Evolutionary conservation across 2,329 filamentous ascomycete genomes (phyloP).

Genomic region (Aspergillus piperis): DNA sequence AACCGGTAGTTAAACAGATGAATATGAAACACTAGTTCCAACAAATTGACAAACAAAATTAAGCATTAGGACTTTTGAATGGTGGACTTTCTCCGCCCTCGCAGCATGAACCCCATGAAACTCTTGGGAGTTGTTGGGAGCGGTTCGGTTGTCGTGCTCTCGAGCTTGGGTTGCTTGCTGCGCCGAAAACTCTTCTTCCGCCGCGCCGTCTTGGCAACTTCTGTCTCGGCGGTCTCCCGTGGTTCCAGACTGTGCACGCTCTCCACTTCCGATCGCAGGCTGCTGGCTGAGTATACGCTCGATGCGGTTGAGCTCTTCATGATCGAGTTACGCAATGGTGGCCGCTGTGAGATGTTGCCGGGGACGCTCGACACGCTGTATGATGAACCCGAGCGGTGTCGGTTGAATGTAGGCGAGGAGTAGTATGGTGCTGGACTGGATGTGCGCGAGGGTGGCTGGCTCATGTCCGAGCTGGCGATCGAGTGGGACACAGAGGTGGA

Average conservation of each 20-base stretch:
- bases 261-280: slow-evolving; percentile 32
- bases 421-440: slow-evolving; percentile 24
- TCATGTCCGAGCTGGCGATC: slow-evolving; percentile 21
- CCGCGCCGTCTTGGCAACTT: slow-evolving; percentile 11
- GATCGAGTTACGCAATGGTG: slow-evolving; percentile 26
- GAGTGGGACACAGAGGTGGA: slow-evolving; percentile 23
- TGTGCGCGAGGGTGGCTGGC: slow-evolving; percentile 22
- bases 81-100: slow-evolving; percentile 24
- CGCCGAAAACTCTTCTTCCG: slow-evolving; percentile 24
- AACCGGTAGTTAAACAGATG: not conserved
- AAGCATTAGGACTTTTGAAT: slow-evolving; percentile 22
- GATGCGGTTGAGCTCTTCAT: slow-evolving; percentile 29
- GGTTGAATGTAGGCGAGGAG: slow-evolving; percentile 22
- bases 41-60: slow-evolving; percentile 5
- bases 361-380: slow-evolving; percentile 29
- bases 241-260: slow-evolving; percentile 15
- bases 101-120: slow-evolving; percentile 27
- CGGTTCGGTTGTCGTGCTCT: slow-evolving; percentile 10
- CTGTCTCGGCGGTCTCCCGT: slow-evolving; percentile 11
- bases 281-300: slow-evolving; percentile 32
- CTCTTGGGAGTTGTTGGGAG: slow-evolving; percentile 19
- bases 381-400: slow-evolving; percentile 24
- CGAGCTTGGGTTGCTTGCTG: slow-evolving; percentile 13
- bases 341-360: slow-evolving; percentile 15
- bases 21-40: slow-evolving; percentile 7